Conservation (phyloP, 192 early-diverging fungal genomes). For the Coemansia sp. region DNA sequence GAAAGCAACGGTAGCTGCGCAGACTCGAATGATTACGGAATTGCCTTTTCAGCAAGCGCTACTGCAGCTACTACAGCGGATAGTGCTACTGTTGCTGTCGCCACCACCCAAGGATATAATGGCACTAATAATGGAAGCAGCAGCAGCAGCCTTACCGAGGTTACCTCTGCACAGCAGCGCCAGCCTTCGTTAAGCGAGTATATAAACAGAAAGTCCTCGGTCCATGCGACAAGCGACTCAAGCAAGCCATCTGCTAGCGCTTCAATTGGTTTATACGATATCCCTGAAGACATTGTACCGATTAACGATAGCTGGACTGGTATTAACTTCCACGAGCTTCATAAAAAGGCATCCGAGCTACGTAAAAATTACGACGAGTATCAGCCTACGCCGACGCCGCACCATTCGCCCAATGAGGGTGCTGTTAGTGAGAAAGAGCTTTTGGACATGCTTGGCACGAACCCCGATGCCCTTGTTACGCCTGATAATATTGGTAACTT, state of each 20-base stretch:
- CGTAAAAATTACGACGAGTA: conserved; percentile 38
- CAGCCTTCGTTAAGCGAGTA: conserved; percentile 55
- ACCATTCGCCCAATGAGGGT: conserved; percentile 48
- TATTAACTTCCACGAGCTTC: conserved; percentile 36
- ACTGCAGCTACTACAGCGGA: neutral
- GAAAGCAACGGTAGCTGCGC: conserved; percentile 16
- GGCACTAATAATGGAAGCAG: conserved; percentile 1
- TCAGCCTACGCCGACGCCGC: conserved; percentile 52
- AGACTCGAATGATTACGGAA: conserved; percentile 16
- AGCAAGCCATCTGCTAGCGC: neutral
- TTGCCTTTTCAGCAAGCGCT: neutral
- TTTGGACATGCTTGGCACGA: conserved; percentile 28
- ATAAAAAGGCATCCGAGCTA: conserved; percentile 34
- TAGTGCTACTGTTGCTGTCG: neutral
- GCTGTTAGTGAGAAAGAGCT: conserved; percentile 31
- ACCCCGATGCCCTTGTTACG: conserved; percentile 45
- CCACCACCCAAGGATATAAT: conserved; percentile 2
- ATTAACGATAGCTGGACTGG: conserved; percentile 50
- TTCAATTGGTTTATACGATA: neutral
- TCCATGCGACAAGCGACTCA: neutral
- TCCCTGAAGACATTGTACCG: conserved; percentile 1
- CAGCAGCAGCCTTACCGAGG: conserved; percentile 12
- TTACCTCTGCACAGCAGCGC: neutral
- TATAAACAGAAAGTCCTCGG: conserved; percentile 22
- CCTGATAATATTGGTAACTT: conserved; percentile 40